Evolutionary conservation across 495 filamentous ascomycete genomes (phyloP), one percentile per base, ranked within the genome.

Genomic region (Podospora pseudocomata): DNA sequence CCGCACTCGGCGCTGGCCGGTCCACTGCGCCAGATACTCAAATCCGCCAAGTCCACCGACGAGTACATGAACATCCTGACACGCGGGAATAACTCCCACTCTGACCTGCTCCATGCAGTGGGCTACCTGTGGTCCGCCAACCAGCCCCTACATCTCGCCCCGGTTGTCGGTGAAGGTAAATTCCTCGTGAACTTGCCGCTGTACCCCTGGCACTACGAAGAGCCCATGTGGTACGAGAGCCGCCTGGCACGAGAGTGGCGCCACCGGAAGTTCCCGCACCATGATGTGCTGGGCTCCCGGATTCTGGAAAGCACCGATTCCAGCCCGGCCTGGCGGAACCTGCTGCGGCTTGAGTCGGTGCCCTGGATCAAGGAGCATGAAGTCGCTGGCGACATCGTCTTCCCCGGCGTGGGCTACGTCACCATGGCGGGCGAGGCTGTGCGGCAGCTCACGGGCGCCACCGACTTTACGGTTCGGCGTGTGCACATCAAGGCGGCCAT

Each of bases 391-490:
- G 70, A 76, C 34, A 64, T 65, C 2, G 74, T 90, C 0, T 85
- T 86, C 58, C 86, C 87, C 7, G 84, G 75, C 19, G 78, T 85
- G 6, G 82, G 79, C 0, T 87, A 84, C 63, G 67, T 82, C 5
- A 72, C 74, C 11, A 80, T 80, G 61, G 81, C 81, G 15, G 53
- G 53, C 15, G 19, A 16, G 15, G 53, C 53, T 20, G 19, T 56
- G 16, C 19, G 16, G 16, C 53, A 56, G 53, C 53, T 56, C 19
- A 56, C 53, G 53, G 53, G 53, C 53, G 15, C 53, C 15, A 56
- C 53, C 16, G 64, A n/a, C 7, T 54, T 55, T 30, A 66, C 64
- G 6, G 53, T 30, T 20, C 19, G 5, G 4, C 44, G 57, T 7
- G 23, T 58, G 6, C 20, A 55, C 44, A 57, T 83, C 44, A 69